Evolutionary conservation across 768 basidiomycete species (phyloP).

Genomic region (Exsudoporus frostii): DNA sequence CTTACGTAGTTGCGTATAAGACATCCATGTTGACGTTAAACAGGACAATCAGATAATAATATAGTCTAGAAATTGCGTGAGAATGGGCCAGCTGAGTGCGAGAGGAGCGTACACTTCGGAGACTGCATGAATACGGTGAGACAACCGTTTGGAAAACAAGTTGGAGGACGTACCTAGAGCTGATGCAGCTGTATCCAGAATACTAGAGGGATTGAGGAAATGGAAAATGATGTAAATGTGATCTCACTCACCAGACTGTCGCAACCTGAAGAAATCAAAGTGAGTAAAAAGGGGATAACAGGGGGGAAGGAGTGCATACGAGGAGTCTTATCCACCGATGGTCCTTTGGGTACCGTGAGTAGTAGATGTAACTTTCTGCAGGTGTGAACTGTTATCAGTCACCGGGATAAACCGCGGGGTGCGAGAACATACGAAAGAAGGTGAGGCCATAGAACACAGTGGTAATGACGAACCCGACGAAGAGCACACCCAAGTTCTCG

Average conservation of each 20-base stretch:
- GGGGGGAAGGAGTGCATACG: slow-evolving; percentile 8
- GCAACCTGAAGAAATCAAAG: slow-evolving; percentile 16
- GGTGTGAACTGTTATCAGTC: neutral
- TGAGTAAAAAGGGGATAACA: neutral
- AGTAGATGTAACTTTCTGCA: slow-evolving; percentile 31
- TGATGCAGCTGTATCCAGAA: slow-evolving; percentile 24
- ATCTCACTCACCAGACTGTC: slow-evolving; percentile 15
- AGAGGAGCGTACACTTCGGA: slow-evolving; percentile 23
- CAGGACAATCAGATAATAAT: slow-evolving; percentile 27
- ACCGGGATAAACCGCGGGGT: neutral
- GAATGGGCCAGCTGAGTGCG: neutral
- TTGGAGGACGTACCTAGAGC: slow-evolving; percentile 21
- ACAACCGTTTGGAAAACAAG: neutral
- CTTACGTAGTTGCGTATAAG: slow-evolving; percentile 29
- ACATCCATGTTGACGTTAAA: slow-evolving; percentile 23
- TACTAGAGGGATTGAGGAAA: slow-evolving; percentile 6
- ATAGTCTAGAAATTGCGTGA: slow-evolving; percentile 22
- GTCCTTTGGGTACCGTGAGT: slow-evolving; percentile 26
- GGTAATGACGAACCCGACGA: slow-evolving; percentile 27
- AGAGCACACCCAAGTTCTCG: slow-evolving; percentile 26
- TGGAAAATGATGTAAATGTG: neutral
- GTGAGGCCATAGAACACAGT: slow-evolving; percentile 32
- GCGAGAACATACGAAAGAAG: slow-evolving; percentile 29
- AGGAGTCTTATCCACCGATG: slow-evolving; percentile 14
- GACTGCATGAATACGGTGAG: slow-evolving; percentile 19